Conservation (phyloP, 371 early-diverging fungal genomes). For the Rhizopus sp. region DNA sequence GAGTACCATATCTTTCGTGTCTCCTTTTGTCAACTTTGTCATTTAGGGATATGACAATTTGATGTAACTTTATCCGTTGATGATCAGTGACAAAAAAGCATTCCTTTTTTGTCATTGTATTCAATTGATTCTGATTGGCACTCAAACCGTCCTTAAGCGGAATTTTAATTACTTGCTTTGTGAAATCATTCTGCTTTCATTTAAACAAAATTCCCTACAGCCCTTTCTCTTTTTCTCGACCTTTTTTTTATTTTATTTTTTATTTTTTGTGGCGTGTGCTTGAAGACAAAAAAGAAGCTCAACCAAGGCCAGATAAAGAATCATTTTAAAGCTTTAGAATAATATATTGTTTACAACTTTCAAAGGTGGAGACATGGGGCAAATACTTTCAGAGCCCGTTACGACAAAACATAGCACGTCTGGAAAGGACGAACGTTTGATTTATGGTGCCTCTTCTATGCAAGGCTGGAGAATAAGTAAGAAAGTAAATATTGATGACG, state of each 20-base stretch:
- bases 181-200: not conserved
- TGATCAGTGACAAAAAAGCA: no score
- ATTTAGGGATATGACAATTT: no score
- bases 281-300: not conserved
- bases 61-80: no score
- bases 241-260: conserved; percentile 1
- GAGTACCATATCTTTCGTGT: no score
- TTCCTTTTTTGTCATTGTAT: no score
- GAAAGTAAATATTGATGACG: not conserved
- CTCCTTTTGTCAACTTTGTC: no score
- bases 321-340: not conserved
- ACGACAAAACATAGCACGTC: conserved; percentile 81
- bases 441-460: conserved; percentile 90
- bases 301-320: no score
- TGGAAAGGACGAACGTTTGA: conserved; percentile 73
- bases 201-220: not conserved
- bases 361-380: conserved; percentile 75
- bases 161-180: not conserved
- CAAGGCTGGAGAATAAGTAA: conserved; percentile 98
- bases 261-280: conserved; percentile 1
- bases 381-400: conserved; percentile 92
- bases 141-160: not conserved
- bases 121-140: no score
- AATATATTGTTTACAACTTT: conserved; percentile 20
- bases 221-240: not conserved